Evolutionary conservation across 495 filamentous ascomycete genomes (phyloP).

Genomic region (Filosporella fistucella): DNA sequence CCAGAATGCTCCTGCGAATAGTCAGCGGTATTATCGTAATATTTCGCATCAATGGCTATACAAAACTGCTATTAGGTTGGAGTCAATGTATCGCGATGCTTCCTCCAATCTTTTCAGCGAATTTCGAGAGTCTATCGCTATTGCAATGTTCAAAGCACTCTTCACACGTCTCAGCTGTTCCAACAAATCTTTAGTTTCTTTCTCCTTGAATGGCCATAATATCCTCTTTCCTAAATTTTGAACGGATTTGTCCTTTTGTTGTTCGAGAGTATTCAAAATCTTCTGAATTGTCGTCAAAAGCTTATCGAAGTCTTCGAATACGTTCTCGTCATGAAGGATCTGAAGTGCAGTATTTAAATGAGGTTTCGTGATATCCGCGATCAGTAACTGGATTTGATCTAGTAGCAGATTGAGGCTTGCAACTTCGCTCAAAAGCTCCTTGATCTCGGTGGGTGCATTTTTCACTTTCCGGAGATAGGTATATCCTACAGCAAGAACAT

Average conservation of each 20-base stretch:
- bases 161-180: slow-evolving; percentile 9
- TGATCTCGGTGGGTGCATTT: slow-evolving; percentile 5
- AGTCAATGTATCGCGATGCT: slow-evolving; percentile 13
- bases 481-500: slow-evolving; percentile 5
- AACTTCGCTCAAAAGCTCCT: neutral
- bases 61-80: neutral
- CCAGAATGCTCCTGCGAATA: no score
- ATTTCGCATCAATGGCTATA: no score
- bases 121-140: slow-evolving; percentile 1
- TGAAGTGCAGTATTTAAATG: neutral
- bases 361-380: neutral
- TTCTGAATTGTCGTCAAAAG: neutral
- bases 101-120: slow-evolving; percentile 1
- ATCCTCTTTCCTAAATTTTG: slow-evolving; percentile 14
- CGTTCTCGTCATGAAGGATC: neutral
- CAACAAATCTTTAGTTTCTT: slow-evolving; percentile 20
- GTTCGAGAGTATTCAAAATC: neutral
- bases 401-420: slow-evolving; percentile 8
- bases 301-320: slow-evolving; percentile 2
- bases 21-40: no score
- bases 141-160: neutral
- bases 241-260: slow-evolving; percentile 2
- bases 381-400: slow-evolving; percentile 2
- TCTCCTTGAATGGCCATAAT: slow-evolving; percentile 24
- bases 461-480: slow-evolving; percentile 8